Evolutionary conservation across 2,329 filamentous ascomycete species (phyloP).

Genomic region (Fusarium palustre): DNA sequence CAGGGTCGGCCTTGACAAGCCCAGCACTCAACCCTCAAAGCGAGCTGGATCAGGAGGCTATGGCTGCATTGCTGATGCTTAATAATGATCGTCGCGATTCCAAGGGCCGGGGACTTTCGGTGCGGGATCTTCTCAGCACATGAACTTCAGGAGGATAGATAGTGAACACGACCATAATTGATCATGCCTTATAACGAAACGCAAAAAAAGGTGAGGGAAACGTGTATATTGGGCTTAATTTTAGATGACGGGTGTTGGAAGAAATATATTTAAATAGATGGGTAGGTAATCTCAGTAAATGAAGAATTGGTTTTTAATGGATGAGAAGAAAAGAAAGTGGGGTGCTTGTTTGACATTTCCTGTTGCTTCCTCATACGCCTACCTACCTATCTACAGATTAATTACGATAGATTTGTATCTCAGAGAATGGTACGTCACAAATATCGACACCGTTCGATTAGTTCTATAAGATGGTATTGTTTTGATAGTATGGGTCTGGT

Average conservation of each 20-base stretch:
- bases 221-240: not conserved
- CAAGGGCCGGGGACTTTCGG: conserved; percentile 63
- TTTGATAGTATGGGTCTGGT: not conserved
- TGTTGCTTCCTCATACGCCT: not conserved
- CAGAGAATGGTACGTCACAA: not conserved
- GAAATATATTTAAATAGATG: conserved; percentile 6
- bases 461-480: not conserved
- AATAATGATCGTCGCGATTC: conserved; percentile 77
- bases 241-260: conserved; percentile 4
- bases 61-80: conserved; percentile 87
- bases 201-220: not conserved
- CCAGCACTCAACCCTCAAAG: conserved; percentile 67
- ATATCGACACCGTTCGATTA: not conserved
- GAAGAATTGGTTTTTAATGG: conserved; percentile 24
- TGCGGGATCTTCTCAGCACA: conserved; percentile 65
- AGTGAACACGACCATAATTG: conserved; percentile 3
- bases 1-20: conserved; percentile 68
- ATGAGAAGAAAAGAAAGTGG: conserved; percentile 16
- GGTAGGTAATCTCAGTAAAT: conserved; percentile 11
- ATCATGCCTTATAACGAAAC: not conserved
- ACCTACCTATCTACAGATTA: not conserved
- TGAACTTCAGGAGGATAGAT: conserved; percentile 48
- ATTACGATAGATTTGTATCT: not conserved
- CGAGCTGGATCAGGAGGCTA: conserved; percentile 80
- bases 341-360: conserved; percentile 12